These are phyloP conservation scores for Cytauxzoon felis DNA, from an alignment of 169 alveolate species.

Conservation along the genomic window DNA sequence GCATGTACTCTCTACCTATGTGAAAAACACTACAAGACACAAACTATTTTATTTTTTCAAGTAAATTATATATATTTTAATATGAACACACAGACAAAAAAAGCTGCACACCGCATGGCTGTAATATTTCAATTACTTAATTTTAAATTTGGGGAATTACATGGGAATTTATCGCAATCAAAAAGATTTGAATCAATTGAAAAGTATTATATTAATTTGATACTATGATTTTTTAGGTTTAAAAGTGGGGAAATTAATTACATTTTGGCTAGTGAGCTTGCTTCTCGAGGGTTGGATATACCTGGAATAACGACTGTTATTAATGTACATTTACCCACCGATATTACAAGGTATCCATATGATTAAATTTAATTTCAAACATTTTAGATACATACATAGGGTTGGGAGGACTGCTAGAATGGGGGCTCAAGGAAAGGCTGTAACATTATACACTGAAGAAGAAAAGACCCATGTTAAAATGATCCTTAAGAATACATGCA, in stretches of 20 bases:
- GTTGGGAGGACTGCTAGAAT: slow-evolving; percentile 94
- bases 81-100: slow-evolving; percentile 85
- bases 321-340: slow-evolving; percentile 89
- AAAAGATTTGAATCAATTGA: slow-evolving; percentile 89
- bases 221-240: slow-evolving; percentile 85
- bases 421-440: slow-evolving; percentile 86
- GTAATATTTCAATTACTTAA: slow-evolving; percentile 80
- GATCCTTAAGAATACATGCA: slow-evolving; percentile 64
- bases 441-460: slow-evolving; percentile 86
- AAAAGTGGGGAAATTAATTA: slow-evolving; percentile 82
- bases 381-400: slow-evolving; percentile 87
- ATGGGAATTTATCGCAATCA: slow-evolving; percentile 90
- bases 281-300: slow-evolving; percentile 93
- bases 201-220: slow-evolving; percentile 20
- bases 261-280: slow-evolving; percentile 91
- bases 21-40: slow-evolving; percentile 83
- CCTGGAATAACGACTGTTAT: slow-evolving; percentile 87
- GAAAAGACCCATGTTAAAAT: slow-evolving; percentile 78
- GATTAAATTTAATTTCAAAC: slow-evolving; percentile 2
- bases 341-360: slow-evolving; percentile 61
- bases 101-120: slow-evolving; percentile 85
- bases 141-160: slow-evolving; percentile 88
- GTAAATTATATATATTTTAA: slow-evolving; percentile 75
- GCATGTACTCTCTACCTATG: slow-evolving; percentile 87
- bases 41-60: slow-evolving; percentile 82